Conservation (phyloP, 2,329 filamentous ascomycete genomes). For the Penicillium sp. region DNA sequence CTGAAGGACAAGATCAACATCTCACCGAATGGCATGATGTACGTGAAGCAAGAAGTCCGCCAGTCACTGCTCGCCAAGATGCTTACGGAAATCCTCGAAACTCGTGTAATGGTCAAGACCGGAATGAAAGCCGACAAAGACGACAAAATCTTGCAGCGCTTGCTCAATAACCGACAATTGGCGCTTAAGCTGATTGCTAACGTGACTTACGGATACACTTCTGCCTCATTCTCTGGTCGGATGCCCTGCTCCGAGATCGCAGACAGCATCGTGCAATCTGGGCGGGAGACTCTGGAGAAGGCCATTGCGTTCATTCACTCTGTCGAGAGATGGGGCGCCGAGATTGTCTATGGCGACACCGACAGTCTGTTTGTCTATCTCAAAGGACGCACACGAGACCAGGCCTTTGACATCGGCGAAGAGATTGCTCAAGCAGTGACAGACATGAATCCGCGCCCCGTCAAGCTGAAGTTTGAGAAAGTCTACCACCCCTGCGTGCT, state of each 20-base stretch:
- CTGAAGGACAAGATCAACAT: conserved; percentile 87
- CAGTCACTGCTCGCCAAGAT: conserved; percentile 94
- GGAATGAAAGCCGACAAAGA: conserved; percentile 94
- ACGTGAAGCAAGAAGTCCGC: conserved; percentile 78
- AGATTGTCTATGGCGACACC: conserved; percentile 97
- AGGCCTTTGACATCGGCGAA: conserved; percentile 89
- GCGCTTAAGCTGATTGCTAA: conserved; percentile 97
- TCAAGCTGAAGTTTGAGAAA: conserved; percentile 98
- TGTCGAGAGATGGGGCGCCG: conserved; percentile 82
- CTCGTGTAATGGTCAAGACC: conserved; percentile 94
- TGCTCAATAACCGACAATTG: conserved; percentile 90
- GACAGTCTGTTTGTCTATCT: conserved; percentile 92
- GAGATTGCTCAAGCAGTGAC: conserved; percentile 90
- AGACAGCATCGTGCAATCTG: conserved; percentile 96
- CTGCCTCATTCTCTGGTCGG: conserved; percentile 90
- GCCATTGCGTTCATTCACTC: conserved; percentile 92
- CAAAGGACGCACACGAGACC: conserved; percentile 79
- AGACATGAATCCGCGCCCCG: conserved; percentile 81
- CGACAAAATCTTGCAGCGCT: conserved; percentile 78
- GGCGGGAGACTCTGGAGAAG: conserved; percentile 89
- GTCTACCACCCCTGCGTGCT: conserved; percentile 95
- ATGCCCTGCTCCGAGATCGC: conserved; percentile 99
- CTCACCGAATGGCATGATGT: conserved; percentile 96
- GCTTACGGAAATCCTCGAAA: conserved; percentile 93
- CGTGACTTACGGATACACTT: conserved; percentile 97